Base-by-base conservation (phyloP, 2,329 filamentous ascomycete genomes). In the Aspergillus jensenii region DNA sequence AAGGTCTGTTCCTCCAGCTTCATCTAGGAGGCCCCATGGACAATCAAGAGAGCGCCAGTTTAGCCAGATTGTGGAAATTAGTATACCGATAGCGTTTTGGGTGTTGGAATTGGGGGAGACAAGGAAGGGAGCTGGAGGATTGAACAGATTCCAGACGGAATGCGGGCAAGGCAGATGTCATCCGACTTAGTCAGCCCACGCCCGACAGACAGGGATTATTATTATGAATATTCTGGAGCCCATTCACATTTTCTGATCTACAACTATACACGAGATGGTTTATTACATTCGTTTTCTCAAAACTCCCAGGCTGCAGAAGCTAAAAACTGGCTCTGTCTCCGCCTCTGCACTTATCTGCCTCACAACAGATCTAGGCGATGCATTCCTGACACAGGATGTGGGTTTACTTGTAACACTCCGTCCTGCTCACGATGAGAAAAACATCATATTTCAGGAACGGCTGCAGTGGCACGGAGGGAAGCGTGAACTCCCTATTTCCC, bases 231-330 rank as follows among this genome's bases (percentile, higher is more conserved):
- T 47, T 46, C 40, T 40, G 27, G 46, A 25, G 40, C 23, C 3
- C 39, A 17, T 35, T 17, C 25, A 31, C n/a, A 31, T 46, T 14
- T 6, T 46, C 6, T 15, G 35, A 11, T 35, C 27, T 14, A 35
- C 15, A 15, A 7, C 23, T 19, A 15, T 27, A 19, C n/a, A 27
- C 7, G 12, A 19, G 5, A 85, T 84, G 82, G 78, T 80, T 12
- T 81, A 85, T 62, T 88, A 88, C 70, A 79, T 90, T 66, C 86
- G 87, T 60, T 89, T 90, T 65, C 79, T 90, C 64, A 90, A 89
- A 66, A 76, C 83, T 2, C 87, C 88, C 9, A 74, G 75, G 54
- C 66, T 78, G 37, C 67, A 72, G 46, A 78, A 79, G 55, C 73
- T 81, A 58, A 75, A 78, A 54, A 59, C 68, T 25, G 74, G 76